phyloP scores from a whole-genome alignment of 163 green algal genomes.

The Botryococcus braunii region DNA sequence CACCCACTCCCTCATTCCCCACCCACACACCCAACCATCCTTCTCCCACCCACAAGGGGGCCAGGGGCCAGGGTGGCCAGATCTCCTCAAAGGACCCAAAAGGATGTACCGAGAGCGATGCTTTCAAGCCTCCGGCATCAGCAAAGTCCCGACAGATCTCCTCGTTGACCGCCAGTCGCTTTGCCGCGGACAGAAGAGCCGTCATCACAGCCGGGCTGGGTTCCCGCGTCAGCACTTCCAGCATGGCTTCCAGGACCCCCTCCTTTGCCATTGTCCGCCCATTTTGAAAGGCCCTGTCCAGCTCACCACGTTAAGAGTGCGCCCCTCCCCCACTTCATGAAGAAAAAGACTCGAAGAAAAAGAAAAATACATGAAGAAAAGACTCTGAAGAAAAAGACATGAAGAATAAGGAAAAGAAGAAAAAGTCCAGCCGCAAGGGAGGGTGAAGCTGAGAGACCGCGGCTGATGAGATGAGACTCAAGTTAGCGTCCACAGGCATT shows the following conservation, averaged over 20 bases:
- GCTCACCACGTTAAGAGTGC: background rate
- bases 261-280: conserved; percentile 56
- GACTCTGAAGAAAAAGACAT: background rate
- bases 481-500: too few species aligned
- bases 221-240: conserved; percentile 36
- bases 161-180: conserved; percentile 64
- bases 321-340: background rate
- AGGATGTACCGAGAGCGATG: conserved; percentile 16
- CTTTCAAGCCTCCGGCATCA: conserved; percentile 42
- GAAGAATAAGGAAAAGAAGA: background rate
- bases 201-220: conserved; percentile 5
- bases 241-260: conserved; percentile 40
- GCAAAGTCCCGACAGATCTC: conserved; percentile 69
- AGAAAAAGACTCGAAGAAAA: background rate
- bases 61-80: background rate
- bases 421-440: background rate
- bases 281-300: conserved; percentile 65
- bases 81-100: too few species aligned
- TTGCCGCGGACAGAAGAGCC: conserved; percentile 31
- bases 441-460: background rate
- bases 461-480: background rate
- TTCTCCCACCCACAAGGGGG: background rate
- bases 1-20: too few species aligned
- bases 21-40: too few species aligned
- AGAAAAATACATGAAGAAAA: background rate